phyloP scores from a whole-genome alignment of 2,329 filamentous ascomycete species.

The Pseudomassariella vexata region DNA sequence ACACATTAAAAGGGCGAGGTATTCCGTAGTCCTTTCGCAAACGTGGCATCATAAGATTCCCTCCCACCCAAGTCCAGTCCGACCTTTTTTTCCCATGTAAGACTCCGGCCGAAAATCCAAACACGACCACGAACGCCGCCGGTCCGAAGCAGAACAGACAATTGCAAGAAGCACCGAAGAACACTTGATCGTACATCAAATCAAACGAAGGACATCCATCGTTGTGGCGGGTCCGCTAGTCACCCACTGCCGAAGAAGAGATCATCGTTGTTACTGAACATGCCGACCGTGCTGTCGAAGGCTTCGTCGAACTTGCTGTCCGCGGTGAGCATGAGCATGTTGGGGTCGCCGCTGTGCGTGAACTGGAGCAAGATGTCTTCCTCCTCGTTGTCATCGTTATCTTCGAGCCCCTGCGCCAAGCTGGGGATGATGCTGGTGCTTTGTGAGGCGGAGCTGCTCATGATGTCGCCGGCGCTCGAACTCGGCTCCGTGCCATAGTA shows the following conservation, averaged over 20 bases:
- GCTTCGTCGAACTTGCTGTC: conserved; percentile 47
- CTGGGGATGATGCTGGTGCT: conserved; percentile 24
- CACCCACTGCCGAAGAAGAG: conserved; percentile 45
- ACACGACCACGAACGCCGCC: no score
- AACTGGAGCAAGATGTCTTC: conserved; percentile 44
- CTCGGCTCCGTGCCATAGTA: conserved; percentile 42
- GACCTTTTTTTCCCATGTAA: no score
- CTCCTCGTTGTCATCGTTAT: no score
- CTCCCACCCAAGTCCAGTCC: no score
- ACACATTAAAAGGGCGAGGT: no score
- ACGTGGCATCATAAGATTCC: no score
- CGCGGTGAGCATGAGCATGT: conserved; percentile 39
- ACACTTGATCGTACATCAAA: no score
- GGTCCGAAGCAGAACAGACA: no score
- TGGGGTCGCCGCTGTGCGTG: conserved; percentile 34
- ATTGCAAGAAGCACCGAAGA: no score
- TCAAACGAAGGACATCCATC: no score
- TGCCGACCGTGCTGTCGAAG: conserved; percentile 40
- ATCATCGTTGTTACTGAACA: conserved; percentile 47
- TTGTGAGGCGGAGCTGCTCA: conserved; percentile 26
- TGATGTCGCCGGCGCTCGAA: conserved; percentile 22
- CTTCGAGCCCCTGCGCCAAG: conserved; percentile 18
- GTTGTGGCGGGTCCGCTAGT: conserved; percentile 4
- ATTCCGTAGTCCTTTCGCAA: no score
- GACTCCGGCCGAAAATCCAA: no score